Evolutionary conservation across 2,329 filamentous ascomycete species (phyloP).

Genomic region (Exophiala calicioides): DNA sequence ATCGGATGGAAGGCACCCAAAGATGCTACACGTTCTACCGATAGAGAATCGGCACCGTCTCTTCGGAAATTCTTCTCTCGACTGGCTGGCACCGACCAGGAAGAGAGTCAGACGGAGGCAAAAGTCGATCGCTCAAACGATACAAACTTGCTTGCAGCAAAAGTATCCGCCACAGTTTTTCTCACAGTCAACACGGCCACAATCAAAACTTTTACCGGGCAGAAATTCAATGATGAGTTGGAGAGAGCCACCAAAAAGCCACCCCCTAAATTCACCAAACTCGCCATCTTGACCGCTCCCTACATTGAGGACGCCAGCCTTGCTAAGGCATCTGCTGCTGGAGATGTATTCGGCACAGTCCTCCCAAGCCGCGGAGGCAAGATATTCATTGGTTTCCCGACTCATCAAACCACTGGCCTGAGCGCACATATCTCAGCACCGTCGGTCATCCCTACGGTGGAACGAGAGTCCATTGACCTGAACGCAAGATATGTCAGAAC

Average conservation of each 20-base stretch:
- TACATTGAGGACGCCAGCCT: constrained; percentile 61
- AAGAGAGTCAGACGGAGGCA: constrained; percentile 33
- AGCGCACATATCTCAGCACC: constrained; percentile 94
- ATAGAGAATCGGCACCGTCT: constrained; percentile 56
- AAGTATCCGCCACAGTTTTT: constrained; percentile 73
- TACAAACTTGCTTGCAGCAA: constrained; percentile 65
- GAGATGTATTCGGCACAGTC: constrained; percentile 85
- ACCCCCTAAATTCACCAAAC: constrained; percentile 80
- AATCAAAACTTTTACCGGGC: constrained; percentile 72
- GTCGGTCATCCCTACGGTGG: constrained; percentile 94
- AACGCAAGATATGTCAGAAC: constrained; percentile 92
- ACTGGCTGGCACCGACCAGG: constrained; percentile 56
- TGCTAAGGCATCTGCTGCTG: constrained; percentile 34
- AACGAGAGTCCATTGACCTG: constrained; percentile 93
- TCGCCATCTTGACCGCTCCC: constrained; percentile 87
- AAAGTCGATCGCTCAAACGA: constrained; percentile 54
- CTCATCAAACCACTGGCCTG: constrained; percentile 91
- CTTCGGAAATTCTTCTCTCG: constrained; percentile 78
- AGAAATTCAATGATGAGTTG: constrained; percentile 76
- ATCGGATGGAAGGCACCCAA: constrained; percentile 76
- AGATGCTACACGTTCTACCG: constrained; percentile 39
- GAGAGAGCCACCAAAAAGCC: constrained; percentile 97
- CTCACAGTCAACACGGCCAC: constrained; percentile 82
- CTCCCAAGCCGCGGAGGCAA: constrained; percentile 84
- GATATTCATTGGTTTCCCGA: constrained; percentile 97